Evolutionary conservation across 768 basidiomycete genomes (phyloP), one percentile per base, ranked within the genome.

Genomic region (Suillus subalutaceus): DNA sequence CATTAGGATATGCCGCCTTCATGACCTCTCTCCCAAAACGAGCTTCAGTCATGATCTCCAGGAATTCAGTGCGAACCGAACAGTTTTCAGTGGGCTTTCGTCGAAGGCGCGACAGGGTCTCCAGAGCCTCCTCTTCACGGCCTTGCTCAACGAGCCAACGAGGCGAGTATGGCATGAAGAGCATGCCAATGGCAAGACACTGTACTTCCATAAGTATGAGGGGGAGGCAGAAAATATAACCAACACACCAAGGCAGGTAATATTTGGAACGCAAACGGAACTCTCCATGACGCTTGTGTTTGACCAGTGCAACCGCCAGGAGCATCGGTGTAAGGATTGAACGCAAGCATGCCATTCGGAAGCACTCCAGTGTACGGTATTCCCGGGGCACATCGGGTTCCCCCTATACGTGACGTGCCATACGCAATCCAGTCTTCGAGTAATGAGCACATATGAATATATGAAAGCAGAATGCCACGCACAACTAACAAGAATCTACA

Each of bases 71-170:
- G 20, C 76, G 79, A 8, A 82, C 75, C 1, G 72, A 65, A 44
- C 73, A 43, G 2, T 80, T 69, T 61, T 79, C 73, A 8, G 70
- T 64, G 6, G 77, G 73, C 53, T 75, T 77, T 40, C 73, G 74
- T 64, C 81, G 78, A 43, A 82, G 66, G 65, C 72, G 71, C 3
- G 79, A 75, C 10, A 82, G 64, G 2, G 77, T 79, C 16, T 68
- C 59, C 30, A 79, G 62, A 8, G 80, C 80, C 50, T 83, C 81
- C 6, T 70, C 72, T 56, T 75, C 74, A 8, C 79, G 77, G 0
- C 79, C 79, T 69, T 77, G 74, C 61, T 79, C 77, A 66, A 78
- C 75, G 44, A 82, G 71, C 78, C 82, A 83, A 60, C 82, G 77
- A 23, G 82, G 82, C 23, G 82, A 82, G 62, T 78, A 81, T 26